Percentiles rank a stretch among this genome's conserved stretches.
Conservation (phyloP, 2,329 filamentous ascomycete species). For the Talaromyces sp. region DNA sequence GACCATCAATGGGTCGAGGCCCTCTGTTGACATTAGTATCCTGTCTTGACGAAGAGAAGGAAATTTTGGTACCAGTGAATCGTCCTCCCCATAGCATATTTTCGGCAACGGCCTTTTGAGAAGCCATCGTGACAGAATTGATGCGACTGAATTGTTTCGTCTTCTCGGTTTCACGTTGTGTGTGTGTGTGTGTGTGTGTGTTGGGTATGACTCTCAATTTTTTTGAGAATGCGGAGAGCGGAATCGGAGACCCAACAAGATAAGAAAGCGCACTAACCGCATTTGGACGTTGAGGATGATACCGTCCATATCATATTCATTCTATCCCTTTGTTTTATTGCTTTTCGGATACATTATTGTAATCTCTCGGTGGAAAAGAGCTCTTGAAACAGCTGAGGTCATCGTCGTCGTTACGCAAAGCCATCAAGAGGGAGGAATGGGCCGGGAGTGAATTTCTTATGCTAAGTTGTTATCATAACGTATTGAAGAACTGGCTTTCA, state of each 20-base stretch:
- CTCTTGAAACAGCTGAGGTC: neutral
- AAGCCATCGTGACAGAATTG: constrained; percentile 32
- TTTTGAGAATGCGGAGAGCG: constrained; percentile 13
- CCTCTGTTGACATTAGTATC: constrained; percentile 46
- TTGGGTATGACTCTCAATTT: constrained; percentile 13
- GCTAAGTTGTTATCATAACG: no score
- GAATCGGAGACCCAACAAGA: constrained; percentile 10
- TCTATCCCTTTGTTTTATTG: no score
- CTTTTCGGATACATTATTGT: neutral
- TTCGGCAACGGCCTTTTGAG: constrained; percentile 38
- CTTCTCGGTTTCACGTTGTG: neutral
- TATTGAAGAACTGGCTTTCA: no score
- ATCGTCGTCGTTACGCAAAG: neutral
- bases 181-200: neutral
- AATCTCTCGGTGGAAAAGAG: neutral
- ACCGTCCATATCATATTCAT: neutral
- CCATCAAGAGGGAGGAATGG: neutral
- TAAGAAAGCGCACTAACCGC: constrained; percentile 9
- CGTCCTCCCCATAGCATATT: constrained; percentile 60
- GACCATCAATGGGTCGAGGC: constrained; percentile 79
- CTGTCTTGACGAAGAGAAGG: neutral
- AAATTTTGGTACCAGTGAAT: constrained; percentile 51
- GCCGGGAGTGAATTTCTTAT: neutral
- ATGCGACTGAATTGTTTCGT: constrained; percentile 9
- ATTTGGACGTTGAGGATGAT: neutral